These are phyloP conservation scores for Papiliotrema terrestris DNA, from an alignment of 1,284 basidiomycete species.

Conservation along the genomic window DNA sequence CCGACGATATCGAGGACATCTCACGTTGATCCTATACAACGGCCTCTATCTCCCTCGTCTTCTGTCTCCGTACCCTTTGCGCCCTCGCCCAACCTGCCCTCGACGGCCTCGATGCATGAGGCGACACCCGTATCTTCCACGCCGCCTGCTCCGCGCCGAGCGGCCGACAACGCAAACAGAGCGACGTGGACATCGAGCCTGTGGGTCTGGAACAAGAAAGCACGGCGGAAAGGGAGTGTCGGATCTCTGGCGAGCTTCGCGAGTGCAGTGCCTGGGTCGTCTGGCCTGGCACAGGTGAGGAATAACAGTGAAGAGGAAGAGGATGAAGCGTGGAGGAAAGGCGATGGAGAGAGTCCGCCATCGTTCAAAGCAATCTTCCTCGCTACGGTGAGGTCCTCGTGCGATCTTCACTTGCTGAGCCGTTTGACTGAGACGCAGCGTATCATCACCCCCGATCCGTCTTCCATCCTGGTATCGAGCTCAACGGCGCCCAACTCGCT, in stretches of 20 bases:
- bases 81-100: conserved; percentile 8
- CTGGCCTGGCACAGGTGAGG: neutral
- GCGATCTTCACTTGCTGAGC: neutral
- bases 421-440: conserved; percentile 46
- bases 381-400: conserved; percentile 36
- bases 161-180: neutral
- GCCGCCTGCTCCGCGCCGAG: neutral
- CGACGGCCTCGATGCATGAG: neutral
- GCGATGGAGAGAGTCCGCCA: conserved; percentile 44
- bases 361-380: conserved; percentile 42
- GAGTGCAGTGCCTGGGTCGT: neutral
- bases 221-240: conserved; percentile 17
- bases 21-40: neutral
- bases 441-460: conserved; percentile 75
- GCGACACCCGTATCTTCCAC: neutral
- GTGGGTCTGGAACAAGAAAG: conserved; percentile 29
- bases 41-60: conserved; percentile 1
- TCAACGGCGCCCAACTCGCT: conserved; percentile 61
- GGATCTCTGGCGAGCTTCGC: conserved; percentile 10
- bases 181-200: conserved; percentile 30
- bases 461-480: conserved; percentile 67
- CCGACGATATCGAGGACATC: neutral
- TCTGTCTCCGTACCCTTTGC: conserved; percentile 12
- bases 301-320: conserved; percentile 9
- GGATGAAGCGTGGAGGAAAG: conserved; percentile 36